These are phyloP conservation scores for Arctium lappa DNA, from an alignment of 129 eudicot genomes.

Conservation along the genomic window DNA sequence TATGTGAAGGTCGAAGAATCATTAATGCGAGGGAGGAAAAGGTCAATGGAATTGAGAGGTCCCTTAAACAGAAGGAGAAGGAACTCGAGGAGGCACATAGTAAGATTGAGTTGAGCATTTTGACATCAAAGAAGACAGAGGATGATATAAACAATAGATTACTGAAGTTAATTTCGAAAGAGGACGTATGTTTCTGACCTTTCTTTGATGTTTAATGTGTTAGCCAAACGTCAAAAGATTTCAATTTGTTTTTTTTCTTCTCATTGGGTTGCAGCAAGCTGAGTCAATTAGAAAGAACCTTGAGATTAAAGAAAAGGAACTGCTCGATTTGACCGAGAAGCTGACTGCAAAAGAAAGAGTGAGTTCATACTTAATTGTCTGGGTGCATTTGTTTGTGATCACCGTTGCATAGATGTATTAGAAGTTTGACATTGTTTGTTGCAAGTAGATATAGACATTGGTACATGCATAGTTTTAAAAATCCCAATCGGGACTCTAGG, in stretches of 20 bases:
- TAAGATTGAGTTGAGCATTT: slow-evolving; percentile 41
- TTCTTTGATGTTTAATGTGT: not conserved
- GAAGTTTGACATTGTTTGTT: too few relatives aligned
- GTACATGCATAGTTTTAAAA: not conserved
- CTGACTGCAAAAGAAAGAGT: slow-evolving; percentile 71
- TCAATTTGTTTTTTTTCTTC: not conserved
- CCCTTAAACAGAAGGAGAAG: slow-evolving; percentile 47
- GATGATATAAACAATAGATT: slow-evolving; percentile 50
- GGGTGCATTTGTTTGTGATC: not conserved
- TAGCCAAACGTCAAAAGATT: not conserved
- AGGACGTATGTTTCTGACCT: slow-evolving; percentile 56
- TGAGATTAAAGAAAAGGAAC: slow-evolving; percentile 63
- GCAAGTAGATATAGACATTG: too few relatives aligned
- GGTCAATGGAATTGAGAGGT: slow-evolving; percentile 47
- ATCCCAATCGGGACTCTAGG: too few relatives aligned
- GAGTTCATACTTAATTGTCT: slow-evolving; percentile 30
- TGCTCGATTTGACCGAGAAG: slow-evolving; percentile 50
- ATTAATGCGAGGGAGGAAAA: slow-evolving; percentile 66
- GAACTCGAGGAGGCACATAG: slow-evolving; percentile 47
- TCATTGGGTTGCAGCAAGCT: slow-evolving; percentile 50
- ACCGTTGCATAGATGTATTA: too few relatives aligned
- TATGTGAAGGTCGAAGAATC: slow-evolving; percentile 61
- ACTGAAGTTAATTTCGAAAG: slow-evolving; percentile 38
- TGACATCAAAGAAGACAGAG: slow-evolving; percentile 49
- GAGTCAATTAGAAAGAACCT: slow-evolving; percentile 45